Evolutionary conservation across 2,329 filamentous ascomycete species (phyloP).

Genomic region (Fusarium incarnatum): DNA sequence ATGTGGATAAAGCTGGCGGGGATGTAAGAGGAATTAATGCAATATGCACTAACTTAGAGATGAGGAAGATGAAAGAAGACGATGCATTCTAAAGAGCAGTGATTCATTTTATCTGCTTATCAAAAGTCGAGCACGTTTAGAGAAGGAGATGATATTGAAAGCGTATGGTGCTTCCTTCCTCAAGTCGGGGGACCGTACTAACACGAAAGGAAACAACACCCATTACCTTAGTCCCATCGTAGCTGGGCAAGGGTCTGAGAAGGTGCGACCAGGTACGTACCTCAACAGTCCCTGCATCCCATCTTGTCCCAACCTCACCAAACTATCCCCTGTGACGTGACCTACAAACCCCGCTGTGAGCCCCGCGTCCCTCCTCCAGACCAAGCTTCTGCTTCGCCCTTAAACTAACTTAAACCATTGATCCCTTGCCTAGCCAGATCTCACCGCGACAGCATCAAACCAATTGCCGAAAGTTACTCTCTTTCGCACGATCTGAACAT

Average conservation of each 20-base stretch:
- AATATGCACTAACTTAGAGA: neutral
- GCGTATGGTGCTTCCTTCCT: constrained; percentile 21
- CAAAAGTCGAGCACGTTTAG: neutral
- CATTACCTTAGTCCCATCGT: neutral
- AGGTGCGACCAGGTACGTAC: constrained; percentile 38
- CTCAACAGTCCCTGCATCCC: constrained; percentile 39
- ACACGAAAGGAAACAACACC: neutral
- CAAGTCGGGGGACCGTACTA: neutral
- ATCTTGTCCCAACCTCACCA: neutral
- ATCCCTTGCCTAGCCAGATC: constrained; percentile 5
- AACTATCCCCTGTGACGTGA: constrained; percentile 41
- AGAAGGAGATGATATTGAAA: constrained; percentile 15
- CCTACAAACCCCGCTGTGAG: constrained; percentile 42
- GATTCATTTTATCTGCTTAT: constrained; percentile 14
- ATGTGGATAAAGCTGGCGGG: constrained; percentile 35
- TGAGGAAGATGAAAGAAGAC: constrained; percentile 3
- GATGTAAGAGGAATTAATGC: constrained; percentile 23
- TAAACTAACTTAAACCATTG: constrained; percentile 24
- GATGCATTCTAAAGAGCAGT: neutral
- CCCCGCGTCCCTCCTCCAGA: constrained; percentile 38
- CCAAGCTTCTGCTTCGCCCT: constrained; percentile 21
- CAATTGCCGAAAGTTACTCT: neutral
- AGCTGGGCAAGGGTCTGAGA: constrained; percentile 7
- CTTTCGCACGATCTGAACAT: neutral
- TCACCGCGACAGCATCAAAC: constrained; percentile 11